Percentiles rank a stretch among this genome's conserved stretches.
Conservation (phyloP, 2,329 filamentous ascomycete species). For the Rutstroemia sp. region DNA sequence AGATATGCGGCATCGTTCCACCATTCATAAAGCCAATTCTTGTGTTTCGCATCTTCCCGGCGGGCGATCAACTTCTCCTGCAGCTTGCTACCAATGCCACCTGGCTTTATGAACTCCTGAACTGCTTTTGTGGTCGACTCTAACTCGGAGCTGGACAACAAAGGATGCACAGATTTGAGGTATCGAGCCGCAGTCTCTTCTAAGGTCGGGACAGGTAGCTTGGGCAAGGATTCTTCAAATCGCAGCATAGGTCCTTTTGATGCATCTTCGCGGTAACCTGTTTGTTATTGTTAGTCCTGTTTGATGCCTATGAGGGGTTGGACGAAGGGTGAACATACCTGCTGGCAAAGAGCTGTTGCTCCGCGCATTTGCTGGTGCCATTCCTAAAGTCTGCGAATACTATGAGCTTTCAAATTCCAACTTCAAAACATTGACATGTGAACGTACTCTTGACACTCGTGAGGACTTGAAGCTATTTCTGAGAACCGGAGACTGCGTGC, state of each 20-base stretch:
- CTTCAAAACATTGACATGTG: neutral
- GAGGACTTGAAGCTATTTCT: conserved; percentile 24
- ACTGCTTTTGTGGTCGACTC: conserved; percentile 75
- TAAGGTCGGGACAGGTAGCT: conserved; percentile 71
- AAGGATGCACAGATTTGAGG: conserved; percentile 69
- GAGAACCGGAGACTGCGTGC: conserved; percentile 27
- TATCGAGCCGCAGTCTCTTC: conserved; percentile 77
- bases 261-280: conserved; percentile 73
- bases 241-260: conserved; percentile 75
- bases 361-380: conserved; percentile 46
- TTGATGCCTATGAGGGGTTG: neutral
- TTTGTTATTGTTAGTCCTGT: conserved; percentile 7
- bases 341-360: conserved; percentile 50
- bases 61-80: conserved; percentile 81
- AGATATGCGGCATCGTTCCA: conserved; percentile 97
- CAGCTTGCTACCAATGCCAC: conserved; percentile 71
- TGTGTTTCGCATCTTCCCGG: conserved; percentile 69
- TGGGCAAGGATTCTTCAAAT: conserved; percentile 79
- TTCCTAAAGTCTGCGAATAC: conserved; percentile 28
- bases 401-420: conserved; percentile 12
- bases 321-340: conserved; percentile 32
- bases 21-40: conserved; percentile 97
- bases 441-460: conserved; percentile 22
- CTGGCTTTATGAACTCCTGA: conserved; percentile 80
- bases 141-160: conserved; percentile 62